Evolutionary conservation across 2,329 filamentous ascomycete species (phyloP), one percentile per base, ranked within the genome.

Genomic region (Bipolaris gigantea): DNA sequence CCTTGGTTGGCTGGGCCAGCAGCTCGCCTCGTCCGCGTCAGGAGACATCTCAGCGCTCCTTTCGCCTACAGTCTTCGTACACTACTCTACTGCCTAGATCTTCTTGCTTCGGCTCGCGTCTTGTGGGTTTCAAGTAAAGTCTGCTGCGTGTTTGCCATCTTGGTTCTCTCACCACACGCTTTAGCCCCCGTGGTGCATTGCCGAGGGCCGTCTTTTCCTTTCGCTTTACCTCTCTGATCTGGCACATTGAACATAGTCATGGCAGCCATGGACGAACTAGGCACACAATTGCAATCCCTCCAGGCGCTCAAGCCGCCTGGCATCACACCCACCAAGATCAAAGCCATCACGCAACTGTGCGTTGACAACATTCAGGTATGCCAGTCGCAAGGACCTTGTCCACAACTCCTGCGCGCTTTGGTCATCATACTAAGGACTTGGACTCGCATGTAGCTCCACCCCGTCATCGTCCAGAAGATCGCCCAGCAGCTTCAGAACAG

Each of bases 401-500:
- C 40, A 44, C 52, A 42, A 40, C n/a, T 38, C 53, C 49, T 39
- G 34, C 47, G 44, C 35, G 30, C 52, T 57, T 36, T 36, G 62
- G 50, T 54, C 58, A 38, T 41, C 23, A 51, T 67, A 65, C 66
- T 73, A 67, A 72, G 59, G 46, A 48, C 47, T 49, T 46, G 25
- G 48, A 53, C 56, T 54, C 46, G 45, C 55, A 68, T 71, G 48
- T 79, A 97, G 94, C 93, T 89, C 77, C 93, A 97, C 80, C 94
- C 91, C 50, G 87, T 92, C 67, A 86, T 99, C 72, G 90, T 97
- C 68, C 92, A 96, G 76, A 97, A 96, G 76, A 89, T 99, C 71
- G 96, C 90, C 79, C 95, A 92, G 63, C 92, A 97, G 73, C 95
- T 97, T 83, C 96, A 95, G 78, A 96, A 94, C 78, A 88, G 92